These are phyloP conservation scores for Citropsis articulata DNA, from an alignment of 345 rosid species.

Conservation along the genomic window DNA sequence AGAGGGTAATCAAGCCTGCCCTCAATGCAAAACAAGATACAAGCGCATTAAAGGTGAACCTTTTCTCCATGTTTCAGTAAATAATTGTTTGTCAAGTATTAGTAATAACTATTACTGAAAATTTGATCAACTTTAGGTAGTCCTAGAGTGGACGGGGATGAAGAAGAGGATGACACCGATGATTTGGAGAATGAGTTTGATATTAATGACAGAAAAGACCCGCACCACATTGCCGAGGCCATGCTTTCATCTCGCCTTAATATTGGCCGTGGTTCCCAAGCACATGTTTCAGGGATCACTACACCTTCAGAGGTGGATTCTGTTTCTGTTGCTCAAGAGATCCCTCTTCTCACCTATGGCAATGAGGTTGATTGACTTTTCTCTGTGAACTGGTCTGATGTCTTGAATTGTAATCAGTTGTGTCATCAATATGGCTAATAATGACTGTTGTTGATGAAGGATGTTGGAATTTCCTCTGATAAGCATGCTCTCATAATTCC, in stretches of 20 bases:
- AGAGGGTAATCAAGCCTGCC: conserved; percentile 92
- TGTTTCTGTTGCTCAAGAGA: conserved; percentile 45
- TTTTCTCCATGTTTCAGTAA: neutral
- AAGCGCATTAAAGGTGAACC: conserved; percentile 75
- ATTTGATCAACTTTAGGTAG: conserved; percentile 40
- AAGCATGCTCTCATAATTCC: conserved; percentile 78
- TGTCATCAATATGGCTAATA: neutral
- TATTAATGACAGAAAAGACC: conserved; percentile 34
- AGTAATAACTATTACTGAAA: neutral
- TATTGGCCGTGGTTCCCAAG: conserved; percentile 36
- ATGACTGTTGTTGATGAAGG: conserved; percentile 35
- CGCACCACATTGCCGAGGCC: conserved; percentile 43
- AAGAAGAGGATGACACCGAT: conserved; percentile 66
- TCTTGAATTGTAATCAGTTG: neutral
- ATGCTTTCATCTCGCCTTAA: conserved; percentile 50
- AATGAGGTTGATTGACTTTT: conserved; percentile 49
- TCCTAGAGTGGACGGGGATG: conserved; percentile 68
- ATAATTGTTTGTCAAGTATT: neutral
- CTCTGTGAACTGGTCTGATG: neutral
- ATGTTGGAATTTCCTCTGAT: conserved; percentile 64
- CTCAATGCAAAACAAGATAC: conserved; percentile 90
- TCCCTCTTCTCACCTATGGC: conserved; percentile 71
- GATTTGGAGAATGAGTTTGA: conserved; percentile 65
- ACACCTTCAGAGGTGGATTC: conserved; percentile 52
- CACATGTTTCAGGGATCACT: conserved; percentile 27